Conservation (phyloP, 768 basidiomycete species). For the Lactifluus piperatus region DNA sequence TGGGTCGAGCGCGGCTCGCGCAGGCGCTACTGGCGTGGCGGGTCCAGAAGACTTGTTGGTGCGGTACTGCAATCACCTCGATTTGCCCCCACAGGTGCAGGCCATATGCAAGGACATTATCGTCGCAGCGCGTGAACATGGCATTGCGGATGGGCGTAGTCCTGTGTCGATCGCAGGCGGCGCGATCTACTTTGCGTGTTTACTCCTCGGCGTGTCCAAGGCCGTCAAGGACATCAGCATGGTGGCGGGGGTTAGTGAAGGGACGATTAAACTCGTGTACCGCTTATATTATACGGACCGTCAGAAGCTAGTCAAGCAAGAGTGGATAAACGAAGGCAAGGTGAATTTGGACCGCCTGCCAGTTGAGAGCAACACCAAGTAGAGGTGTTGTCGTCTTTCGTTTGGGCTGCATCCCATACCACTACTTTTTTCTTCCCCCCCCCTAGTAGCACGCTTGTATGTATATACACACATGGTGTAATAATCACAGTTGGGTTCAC, state of each 20-base stretch:
- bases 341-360: constrained; percentile 40
- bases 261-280: constrained; percentile 89
- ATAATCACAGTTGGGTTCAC: background rate
- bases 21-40: constrained; percentile 32
- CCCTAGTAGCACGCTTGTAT: background rate
- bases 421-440: background rate
- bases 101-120: constrained; percentile 80
- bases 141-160: constrained; percentile 87
- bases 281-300: constrained; percentile 63
- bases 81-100: constrained; percentile 74
- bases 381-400: background rate
- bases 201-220: constrained; percentile 67
- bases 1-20: constrained; percentile 51
- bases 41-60: constrained; percentile 83
- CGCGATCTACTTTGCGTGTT: constrained; percentile 88
- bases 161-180: constrained; percentile 99
- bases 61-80: constrained; percentile 92
- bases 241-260: constrained; percentile 92
- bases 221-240: constrained; percentile 77
- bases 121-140: constrained; percentile 66
- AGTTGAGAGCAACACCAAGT: constrained; percentile 23
- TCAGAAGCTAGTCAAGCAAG: constrained; percentile 74
- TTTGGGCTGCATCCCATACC: background rate
- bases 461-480: background rate
- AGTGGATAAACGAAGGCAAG: constrained; percentile 78